Base-by-base conservation (phyloP, 106 monocot species). In the Agapanthus africanus region DNA sequence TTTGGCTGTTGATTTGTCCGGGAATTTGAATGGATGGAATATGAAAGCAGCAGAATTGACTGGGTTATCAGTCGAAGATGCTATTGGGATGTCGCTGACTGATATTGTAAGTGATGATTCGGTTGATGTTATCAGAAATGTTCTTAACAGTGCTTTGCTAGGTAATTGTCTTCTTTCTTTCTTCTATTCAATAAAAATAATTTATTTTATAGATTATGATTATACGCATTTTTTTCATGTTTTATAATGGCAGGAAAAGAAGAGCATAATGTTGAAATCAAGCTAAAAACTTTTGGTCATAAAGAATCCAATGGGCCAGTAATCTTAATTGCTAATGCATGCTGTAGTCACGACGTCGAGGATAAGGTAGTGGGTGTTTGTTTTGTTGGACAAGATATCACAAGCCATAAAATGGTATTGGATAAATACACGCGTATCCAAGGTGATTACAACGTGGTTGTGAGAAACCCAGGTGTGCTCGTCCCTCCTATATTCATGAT, bases 11-110 rank as follows among this genome's bases (percentile, higher is more conserved):
- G 94, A 95, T 82, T 52, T 75, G 13, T 66, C 63, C 0, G 91
- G 94, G 34, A 91, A 78, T 60, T 36, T 95, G 22, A 95, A 88
- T 81, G 94, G 91, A 18, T 95, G 94, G 94, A 95, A 95, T 46
- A 62, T 44, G 41, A 95, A 91, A 76, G 81, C 81, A 46, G 83
- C 83, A 60, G 94, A 95, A 59, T 57, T 95, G 40, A 95, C 94
- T 16, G 91, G 94, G 18, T 65, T 95, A 66, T 44, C 85, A 6
- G 54, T 79, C 10, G 56, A 91, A 40, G 85, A 95, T 41, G 94
- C 91, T 57, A 86, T 86, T 57, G 94, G 91, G 19, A 76, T 60
- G 52, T 83, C 91, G 65, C 63, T 95, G 11, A 49, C 81, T 61
- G 66, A 77, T 71, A 70, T 95, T 57, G 78, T 91, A 39, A 69